Percentiles rank a stretch among this genome's conserved stretches.
These are phyloP conservation scores for Santalum album DNA, from an alignment of 164 flowering plant species.

Conservation along the genomic window DNA sequence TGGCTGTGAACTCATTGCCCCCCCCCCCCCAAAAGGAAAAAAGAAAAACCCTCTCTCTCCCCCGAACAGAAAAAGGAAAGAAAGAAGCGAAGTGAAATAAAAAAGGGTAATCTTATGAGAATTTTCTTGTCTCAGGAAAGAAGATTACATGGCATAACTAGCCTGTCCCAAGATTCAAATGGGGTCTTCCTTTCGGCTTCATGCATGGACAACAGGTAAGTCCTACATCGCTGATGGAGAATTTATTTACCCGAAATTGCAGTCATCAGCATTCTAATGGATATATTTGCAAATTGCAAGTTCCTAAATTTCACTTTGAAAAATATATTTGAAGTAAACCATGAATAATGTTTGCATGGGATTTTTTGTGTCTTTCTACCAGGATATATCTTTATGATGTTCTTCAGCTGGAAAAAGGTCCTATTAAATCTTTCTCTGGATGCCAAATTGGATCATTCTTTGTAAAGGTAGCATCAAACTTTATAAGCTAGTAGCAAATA, in stretches of 20 bases:
- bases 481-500: background rate
- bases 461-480: conserved; percentile 51
- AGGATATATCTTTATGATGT: conserved; percentile 80
- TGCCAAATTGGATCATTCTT: conserved; percentile 62
- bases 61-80: too few species aligned
- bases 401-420: conserved; percentile 80
- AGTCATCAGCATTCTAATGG: conserved; percentile 2
- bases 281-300: too few species aligned
- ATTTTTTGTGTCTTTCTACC: conserved; percentile 12
- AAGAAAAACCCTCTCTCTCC: too few species aligned
- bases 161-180: conserved; percentile 76
- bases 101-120: too few species aligned
- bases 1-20: too few species aligned
- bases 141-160: conserved; percentile 68
- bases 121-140: conserved; percentile 46
- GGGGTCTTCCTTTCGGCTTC: conserved; percentile 86
- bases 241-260: too few species aligned
- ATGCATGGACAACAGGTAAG: conserved; percentile 87
- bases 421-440: conserved; percentile 61
- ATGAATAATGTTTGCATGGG: background rate
- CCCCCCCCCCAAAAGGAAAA: too few species aligned
- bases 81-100: too few species aligned
- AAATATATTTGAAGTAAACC: background rate
- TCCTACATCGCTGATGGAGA: background rate
- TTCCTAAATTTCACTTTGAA: too few species aligned